Conservation (phyloP, 495 filamentous ascomycete species). For the Parachaetomium inaequale region DNA sequence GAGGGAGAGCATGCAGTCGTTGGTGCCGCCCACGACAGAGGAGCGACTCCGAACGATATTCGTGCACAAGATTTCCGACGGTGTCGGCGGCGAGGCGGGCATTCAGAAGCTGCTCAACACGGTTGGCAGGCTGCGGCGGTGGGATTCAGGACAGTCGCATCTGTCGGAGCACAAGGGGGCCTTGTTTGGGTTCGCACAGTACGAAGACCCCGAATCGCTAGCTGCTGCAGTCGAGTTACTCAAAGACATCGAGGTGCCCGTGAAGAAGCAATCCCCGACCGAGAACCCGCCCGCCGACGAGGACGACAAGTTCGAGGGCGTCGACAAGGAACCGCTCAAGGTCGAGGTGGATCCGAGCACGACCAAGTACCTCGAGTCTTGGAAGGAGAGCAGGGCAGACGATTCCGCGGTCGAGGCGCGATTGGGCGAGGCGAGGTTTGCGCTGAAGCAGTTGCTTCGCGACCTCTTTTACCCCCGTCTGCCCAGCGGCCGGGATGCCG, state of each 20-base stretch:
- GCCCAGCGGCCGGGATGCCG: conserved; percentile 47
- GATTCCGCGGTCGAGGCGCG: conserved; percentile 65
- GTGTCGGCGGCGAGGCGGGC: conserved; percentile 71
- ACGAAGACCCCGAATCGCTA: conserved; percentile 86
- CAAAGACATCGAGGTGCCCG: conserved; percentile 79
- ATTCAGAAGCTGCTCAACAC: conserved; percentile 76
- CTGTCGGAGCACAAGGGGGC: conserved; percentile 80
- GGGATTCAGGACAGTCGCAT: conserved; percentile 58
- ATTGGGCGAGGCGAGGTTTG: conserved; percentile 59
- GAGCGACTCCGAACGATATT: conserved; percentile 91
- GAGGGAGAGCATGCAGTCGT: conserved; percentile 69
- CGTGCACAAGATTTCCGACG: conserved; percentile 78
- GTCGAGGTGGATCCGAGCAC: conserved; percentile 81
- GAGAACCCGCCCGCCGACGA: conserved; percentile 42
- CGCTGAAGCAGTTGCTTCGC: conserved; percentile 61
- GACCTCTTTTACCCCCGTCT: conserved; percentile 69
- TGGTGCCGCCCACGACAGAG: conserved; percentile 82
- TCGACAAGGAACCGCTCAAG: conserved; percentile 67
- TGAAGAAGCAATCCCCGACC: conserved; percentile 61
- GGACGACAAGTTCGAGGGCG: conserved; percentile 53
- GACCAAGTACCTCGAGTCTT: conserved; percentile 75
- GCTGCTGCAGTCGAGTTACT: conserved; percentile 82
- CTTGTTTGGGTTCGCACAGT: conserved; percentile 95
- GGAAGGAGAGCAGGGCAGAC: conserved; percentile 60
- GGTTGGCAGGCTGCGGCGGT: conserved; percentile 75